Percentiles rank a stretch among this genome's conserved stretches.
Conservation (phyloP, 371 early-diverging fungal genomes). For the Rhizopus arrhizus region DNA sequence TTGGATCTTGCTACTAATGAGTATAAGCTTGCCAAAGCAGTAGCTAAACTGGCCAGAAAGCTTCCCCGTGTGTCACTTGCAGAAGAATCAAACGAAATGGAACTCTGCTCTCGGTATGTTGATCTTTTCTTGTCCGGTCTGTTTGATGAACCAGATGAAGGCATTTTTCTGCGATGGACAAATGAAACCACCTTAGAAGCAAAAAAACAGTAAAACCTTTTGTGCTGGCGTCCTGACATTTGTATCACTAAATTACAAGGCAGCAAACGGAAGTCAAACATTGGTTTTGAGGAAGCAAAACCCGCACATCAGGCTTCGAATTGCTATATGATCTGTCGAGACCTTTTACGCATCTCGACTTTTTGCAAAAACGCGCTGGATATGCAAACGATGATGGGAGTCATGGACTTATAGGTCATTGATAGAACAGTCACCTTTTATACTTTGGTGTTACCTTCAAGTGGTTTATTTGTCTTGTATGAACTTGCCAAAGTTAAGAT, state of each 20-base stretch:
- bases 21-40: conserved; percentile 15
- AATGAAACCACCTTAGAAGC: conserved; percentile 18
- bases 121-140: conserved; percentile 19
- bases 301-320: conserved; percentile 6
- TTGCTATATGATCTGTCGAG: conserved; percentile 7
- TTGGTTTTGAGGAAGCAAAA: conserved; percentile 14
- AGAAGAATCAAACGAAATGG: conserved; percentile 16
- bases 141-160: conserved; percentile 23
- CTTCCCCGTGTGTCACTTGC: not conserved
- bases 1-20: conserved; percentile 5
- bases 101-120: conserved; percentile 18
- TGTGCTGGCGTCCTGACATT: conserved; percentile 18
- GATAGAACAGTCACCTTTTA: conserved; percentile 1
- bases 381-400: conserved; percentile 10
- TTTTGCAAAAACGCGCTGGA: conserved; percentile 8
- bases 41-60: conserved; percentile 6
- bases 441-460: conserved; percentile 22
- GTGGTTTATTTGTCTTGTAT: conserved; percentile 19
- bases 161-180: conserved; percentile 17
- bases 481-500: conserved; percentile 26
- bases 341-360: conserved; percentile 12
- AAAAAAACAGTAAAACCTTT: conserved; percentile 5
- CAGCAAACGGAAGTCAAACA: conserved; percentile 12
- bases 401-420: conserved; percentile 12
- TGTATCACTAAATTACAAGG: conserved; percentile 9